Conservation (phyloP, 257 asterid species). For the Haberlea rhodopensis region DNA sequence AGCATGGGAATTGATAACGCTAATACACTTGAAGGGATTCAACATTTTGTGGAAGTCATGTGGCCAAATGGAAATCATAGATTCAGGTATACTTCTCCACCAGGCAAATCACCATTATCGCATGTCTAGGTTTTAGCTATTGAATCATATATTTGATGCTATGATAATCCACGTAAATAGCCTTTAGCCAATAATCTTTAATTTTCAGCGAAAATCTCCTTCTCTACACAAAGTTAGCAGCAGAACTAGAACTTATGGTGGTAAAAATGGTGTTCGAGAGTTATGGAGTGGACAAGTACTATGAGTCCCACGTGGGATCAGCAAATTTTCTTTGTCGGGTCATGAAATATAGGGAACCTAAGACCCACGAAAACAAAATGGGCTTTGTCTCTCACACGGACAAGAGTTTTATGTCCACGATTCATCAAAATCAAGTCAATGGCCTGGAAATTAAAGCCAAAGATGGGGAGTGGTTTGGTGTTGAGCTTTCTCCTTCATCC, state of each 20-base stretch:
- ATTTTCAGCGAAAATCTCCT: slow-evolving; percentile 37
- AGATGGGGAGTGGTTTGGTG: slow-evolving; percentile 67
- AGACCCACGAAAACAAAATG: slow-evolving; percentile 36
- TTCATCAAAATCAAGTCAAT: slow-evolving; percentile 60
- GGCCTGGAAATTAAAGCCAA: slow-evolving; percentile 63
- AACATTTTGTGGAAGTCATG: slow-evolving; percentile 48
- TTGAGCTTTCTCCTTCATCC: slow-evolving; percentile 50
- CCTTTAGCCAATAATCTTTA: background rate
- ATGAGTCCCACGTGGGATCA: slow-evolving; percentile 35
- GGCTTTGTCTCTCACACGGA: slow-evolving; percentile 74
- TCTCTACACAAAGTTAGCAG: slow-evolving; percentile 50
- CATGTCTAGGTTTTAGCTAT: no score
- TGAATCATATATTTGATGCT: no score
- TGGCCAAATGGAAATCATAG: slow-evolving; percentile 60
- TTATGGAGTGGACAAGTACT: slow-evolving; percentile 59
- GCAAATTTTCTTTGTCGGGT: slow-evolving; percentile 53
- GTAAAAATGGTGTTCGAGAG: slow-evolving; percentile 62
- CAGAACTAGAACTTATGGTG: slow-evolving; percentile 51
- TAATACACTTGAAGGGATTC: slow-evolving; percentile 45
- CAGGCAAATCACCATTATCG: no score
- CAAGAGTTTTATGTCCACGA: slow-evolving; percentile 69
- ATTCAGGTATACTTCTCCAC: slow-evolving; percentile 39
- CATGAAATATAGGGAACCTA: slow-evolving; percentile 56
- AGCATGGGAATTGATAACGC: slow-evolving; percentile 82
- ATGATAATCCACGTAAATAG: no score